Base-by-base conservation (phyloP, 495 filamentous ascomycete genomes). In the Amorphotheca resinae region DNA sequence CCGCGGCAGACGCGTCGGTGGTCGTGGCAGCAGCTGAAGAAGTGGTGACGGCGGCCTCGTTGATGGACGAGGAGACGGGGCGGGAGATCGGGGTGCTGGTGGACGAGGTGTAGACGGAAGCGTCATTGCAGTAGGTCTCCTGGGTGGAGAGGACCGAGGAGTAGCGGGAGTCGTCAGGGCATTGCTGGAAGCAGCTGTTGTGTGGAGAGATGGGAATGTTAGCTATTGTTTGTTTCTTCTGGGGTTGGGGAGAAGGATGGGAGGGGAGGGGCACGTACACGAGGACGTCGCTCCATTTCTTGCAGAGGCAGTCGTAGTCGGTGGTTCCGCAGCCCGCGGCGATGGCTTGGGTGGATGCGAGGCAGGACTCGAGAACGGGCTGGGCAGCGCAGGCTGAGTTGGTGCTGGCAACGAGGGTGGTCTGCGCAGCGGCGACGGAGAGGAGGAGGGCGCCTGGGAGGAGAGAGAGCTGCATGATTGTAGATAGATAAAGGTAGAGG, bases 141-240 rank as follows among this genome's bases (percentile, higher is more conserved):
- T 48, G 33, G 18, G 2, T 16, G 20, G 41, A 33, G 0, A 30
- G 35, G 36, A 34, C 37, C 9, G 33, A n/a, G 37, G 32, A 15
- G 7, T 39, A 22, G 21, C 38, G 23, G 25, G 44, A 11, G 28
- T 54, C 52, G 42, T 48, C 48, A 18, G 52, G 52, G 48, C 52
- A 54, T 34, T 48, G 39, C 32, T 28, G n/a, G 41, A 41, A 54
- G 41, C 52, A 54, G n/a, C 52, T 54, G 20, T 17, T n/a, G n/a
- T n/a, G n/a, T n/a, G n/a, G n/a, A 15, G n/a, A 22, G 15, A 14
- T 3, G 30, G 28, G 14, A 38, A 9, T 26, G 16, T 17, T 44
- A 1, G 9, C 22, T 20, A 31, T 37, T 28, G 8, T n/a, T n/a
- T n/a, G n/a, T n/a, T n/a, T n/a, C n/a, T n/a, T n/a, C n/a, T n/a